Percentiles rank a stretch among this genome's conserved stretches.
Conservation (phyloP, 148 eudicot species). For the Fagopyrum homotropicum region DNA sequence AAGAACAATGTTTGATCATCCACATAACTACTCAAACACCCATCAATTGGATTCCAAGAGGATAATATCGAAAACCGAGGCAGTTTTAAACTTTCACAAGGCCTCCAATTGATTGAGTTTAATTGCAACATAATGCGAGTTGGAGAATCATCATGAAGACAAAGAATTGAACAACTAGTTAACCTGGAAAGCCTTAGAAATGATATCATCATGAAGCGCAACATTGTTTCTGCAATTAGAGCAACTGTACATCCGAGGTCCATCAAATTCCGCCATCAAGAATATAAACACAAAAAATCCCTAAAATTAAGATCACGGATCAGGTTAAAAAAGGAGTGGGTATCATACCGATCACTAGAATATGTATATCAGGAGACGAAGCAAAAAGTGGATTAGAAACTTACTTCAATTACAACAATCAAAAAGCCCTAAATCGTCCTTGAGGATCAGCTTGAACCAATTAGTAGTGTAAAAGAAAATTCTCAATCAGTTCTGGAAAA, state of each 20-base stretch:
- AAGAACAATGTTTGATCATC: background rate
- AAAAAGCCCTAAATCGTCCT: background rate
- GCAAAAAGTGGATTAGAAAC: background rate
- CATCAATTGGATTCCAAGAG: background rate
- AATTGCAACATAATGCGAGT: background rate
- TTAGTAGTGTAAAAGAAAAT: background rate
- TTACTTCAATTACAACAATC: background rate
- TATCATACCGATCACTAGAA: background rate
- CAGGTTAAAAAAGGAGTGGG: slow-evolving; percentile 1
- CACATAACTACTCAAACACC: background rate
- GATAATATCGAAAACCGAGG: background rate
- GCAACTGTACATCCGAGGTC: slow-evolving; percentile 67
- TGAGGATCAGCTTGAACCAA: background rate
- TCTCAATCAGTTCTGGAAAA: background rate
- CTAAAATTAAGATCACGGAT: slow-evolving; percentile 11
- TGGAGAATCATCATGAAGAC: background rate
- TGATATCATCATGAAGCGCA: slow-evolving; percentile 71
- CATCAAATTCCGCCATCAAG: slow-evolving; percentile 50
- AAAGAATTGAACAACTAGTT: background rate
- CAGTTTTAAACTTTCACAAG: background rate
- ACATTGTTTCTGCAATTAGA: slow-evolving; percentile 61
- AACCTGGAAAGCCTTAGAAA: slow-evolving; percentile 86
- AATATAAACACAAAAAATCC: background rate
- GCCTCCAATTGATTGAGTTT: background rate
- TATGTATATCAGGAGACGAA: background rate